phyloP scores from a whole-genome alignment of 2,329 filamentous ascomycete genomes.

The Alternaria ethzedia region DNA sequence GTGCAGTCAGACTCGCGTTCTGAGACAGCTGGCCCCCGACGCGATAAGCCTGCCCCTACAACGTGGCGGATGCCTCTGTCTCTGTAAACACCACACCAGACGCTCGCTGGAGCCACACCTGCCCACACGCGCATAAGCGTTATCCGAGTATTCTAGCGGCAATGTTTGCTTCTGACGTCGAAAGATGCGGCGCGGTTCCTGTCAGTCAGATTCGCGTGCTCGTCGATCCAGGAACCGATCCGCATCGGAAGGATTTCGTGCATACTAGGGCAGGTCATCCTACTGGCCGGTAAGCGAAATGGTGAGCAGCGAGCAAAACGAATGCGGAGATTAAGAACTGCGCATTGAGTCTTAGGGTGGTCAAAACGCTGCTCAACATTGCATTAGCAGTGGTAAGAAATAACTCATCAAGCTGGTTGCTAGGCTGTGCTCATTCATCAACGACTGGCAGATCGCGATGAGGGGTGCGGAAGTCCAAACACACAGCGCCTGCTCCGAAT shows the following conservation, averaged over 20 bases:
- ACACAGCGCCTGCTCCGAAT: slow-evolving; percentile 13
- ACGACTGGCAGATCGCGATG: neutral
- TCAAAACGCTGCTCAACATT: neutral
- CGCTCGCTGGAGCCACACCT: neutral
- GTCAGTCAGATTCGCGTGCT: neutral
- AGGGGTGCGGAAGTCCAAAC: neutral
- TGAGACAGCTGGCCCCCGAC: neutral
- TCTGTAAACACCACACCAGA: neutral
- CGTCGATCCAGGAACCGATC: slow-evolving; percentile 14
- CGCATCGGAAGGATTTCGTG: slow-evolving; percentile 13
- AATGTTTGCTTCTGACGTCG: neutral
- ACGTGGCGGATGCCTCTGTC: neutral
- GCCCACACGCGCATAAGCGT: neutral
- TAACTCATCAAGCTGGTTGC: neutral
- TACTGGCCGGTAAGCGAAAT: slow-evolving; percentile 26
- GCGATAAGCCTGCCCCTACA: neutral
- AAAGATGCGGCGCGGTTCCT: neutral
- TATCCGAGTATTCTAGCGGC: neutral
- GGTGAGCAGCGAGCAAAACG: slow-evolving; percentile 15
- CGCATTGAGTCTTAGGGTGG: slow-evolving; percentile 12
- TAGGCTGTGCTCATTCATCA: slow-evolving; percentile 5
- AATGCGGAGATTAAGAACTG: slow-evolving; percentile 19
- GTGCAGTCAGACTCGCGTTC: neutral
- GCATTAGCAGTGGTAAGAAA: slow-evolving; percentile 2
- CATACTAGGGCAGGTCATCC: slow-evolving; percentile 10